These are phyloP conservation scores for Crinitomyces ghanaensis DNA, from an alignment of 805 yeast species.

Conservation along the genomic window DNA sequence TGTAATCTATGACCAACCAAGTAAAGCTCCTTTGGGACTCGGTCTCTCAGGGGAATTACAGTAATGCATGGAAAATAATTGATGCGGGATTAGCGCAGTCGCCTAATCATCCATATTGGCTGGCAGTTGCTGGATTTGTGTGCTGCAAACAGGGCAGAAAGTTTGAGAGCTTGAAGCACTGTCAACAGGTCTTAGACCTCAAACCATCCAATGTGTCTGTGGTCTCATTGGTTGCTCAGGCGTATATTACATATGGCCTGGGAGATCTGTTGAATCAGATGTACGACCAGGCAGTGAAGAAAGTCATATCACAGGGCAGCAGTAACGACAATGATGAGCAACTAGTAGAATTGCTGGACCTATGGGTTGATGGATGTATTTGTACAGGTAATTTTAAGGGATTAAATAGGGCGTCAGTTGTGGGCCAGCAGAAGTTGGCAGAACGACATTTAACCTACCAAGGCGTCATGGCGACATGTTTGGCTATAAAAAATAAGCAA, in stretches of 20 bases:
- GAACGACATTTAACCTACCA: conserved; percentile 15
- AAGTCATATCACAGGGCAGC: conserved; percentile 11
- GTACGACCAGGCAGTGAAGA: conserved; percentile 13
- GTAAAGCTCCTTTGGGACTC: conserved; percentile 28
- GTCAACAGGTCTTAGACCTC: conserved; percentile 21
- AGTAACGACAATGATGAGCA: too few relatives aligned
- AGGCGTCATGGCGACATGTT: conserved; percentile 36
- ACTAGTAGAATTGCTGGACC: conserved; percentile 17
- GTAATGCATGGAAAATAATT: conserved; percentile 40
- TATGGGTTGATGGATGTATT: conserved; percentile 48
- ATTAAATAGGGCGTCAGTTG: conserved; percentile 40
- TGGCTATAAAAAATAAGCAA: conserved; percentile 25
- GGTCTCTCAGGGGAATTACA: conserved; percentile 42
- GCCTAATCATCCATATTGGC: conserved; percentile 47
- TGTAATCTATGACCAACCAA: conserved; percentile 16
- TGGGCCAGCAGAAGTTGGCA: conserved; percentile 14
- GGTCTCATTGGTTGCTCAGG: conserved; percentile 17
- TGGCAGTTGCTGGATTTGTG: conserved; percentile 29
- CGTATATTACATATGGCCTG: conserved; percentile 13
- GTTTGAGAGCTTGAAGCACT: conserved; percentile 14
- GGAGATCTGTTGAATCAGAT: conserved; percentile 11
- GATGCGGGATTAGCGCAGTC: conserved; percentile 38
- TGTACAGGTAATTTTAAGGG: conserved; percentile 37
- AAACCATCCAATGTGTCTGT: conserved; percentile 24
- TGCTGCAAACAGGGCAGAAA: conserved; percentile 11